Percentiles rank a stretch among this genome's conserved stretches.
Conservation (phyloP, 176 grass and related monocot species). For the bread wheat (Triticum aestivum) region DNA sequence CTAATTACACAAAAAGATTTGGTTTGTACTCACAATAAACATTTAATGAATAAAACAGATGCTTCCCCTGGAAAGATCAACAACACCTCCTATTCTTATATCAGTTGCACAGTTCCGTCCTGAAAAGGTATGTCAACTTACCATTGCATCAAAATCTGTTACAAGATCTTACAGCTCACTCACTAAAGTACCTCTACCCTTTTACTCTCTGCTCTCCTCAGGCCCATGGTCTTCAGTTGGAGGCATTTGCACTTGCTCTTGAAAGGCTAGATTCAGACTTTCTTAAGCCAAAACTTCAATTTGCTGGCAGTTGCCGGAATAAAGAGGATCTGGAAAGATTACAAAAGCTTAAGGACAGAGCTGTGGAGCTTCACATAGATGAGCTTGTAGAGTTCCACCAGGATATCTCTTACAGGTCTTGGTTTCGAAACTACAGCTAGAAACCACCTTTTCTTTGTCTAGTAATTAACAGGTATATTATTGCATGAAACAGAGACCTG, state of each 20-base stretch:
- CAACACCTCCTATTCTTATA: constrained; percentile 65
- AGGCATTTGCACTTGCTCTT: constrained; percentile 79
- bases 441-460: not conserved
- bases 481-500: constrained; percentile 57
- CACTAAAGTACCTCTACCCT: constrained; percentile 15
- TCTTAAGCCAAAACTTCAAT: constrained; percentile 70
- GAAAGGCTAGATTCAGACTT: constrained; percentile 59
- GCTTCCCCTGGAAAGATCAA: constrained; percentile 77
- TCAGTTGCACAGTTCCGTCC: constrained; percentile 96
- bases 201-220: constrained; percentile 23
- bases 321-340: constrained; percentile 77
- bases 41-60: constrained; percentile 59
- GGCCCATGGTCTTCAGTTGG: constrained; percentile 91
- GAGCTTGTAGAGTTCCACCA: constrained; percentile 84
- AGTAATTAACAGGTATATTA: constrained; percentile 6
- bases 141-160: not conserved
- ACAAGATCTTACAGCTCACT: not conserved
- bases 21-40: constrained; percentile 17
- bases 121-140: constrained; percentile 67
- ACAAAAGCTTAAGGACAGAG: constrained; percentile 76
- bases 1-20: not conserved
- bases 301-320: constrained; percentile 88
- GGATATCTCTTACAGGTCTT: constrained; percentile 72
- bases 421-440: not conserved
- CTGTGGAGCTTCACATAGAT: constrained; percentile 65